Conservation (phyloP, 352 stramenopile species). For the Phytophthora syringae region DNA sequence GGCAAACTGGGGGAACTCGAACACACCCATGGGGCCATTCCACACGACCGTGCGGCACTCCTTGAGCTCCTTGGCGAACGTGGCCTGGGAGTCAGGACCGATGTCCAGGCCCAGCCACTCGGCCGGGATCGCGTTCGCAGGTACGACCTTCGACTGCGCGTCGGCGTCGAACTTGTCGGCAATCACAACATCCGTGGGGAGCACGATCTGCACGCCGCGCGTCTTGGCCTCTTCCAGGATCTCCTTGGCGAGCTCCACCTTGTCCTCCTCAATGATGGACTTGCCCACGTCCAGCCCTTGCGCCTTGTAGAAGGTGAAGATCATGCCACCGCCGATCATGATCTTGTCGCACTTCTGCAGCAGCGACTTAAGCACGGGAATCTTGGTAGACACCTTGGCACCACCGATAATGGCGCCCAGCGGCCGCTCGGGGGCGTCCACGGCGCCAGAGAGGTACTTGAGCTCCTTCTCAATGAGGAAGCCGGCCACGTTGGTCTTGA, state of each 20-base stretch:
- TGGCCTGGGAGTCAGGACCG: slow-evolving; percentile 58
- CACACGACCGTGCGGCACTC: slow-evolving; percentile 93
- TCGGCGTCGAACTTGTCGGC: slow-evolving; percentile 90
- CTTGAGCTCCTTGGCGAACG: slow-evolving; percentile 86
- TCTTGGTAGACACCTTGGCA: slow-evolving; percentile 97
- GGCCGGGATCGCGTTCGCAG: slow-evolving; percentile 90
- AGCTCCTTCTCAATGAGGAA: slow-evolving; percentile 99
- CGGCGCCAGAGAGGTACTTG: slow-evolving; percentile 93
- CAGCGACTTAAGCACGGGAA: slow-evolving; percentile 96
- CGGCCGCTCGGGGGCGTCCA: slow-evolving; percentile 91
- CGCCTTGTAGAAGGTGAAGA: slow-evolving; percentile 98
- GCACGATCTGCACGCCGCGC: slow-evolving; percentile 89
- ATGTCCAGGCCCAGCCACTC: slow-evolving; percentile 97
- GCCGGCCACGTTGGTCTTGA: slow-evolving; percentile 93
- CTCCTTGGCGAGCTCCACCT: slow-evolving; percentile 93
- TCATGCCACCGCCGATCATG: slow-evolving; percentile 96
- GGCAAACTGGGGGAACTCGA: slow-evolving; percentile 97
- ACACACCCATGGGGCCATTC: slow-evolving; percentile 98
- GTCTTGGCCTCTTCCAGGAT: slow-evolving; percentile 90
- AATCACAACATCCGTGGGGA: slow-evolving; percentile 95
- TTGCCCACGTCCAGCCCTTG: slow-evolving; percentile 95
- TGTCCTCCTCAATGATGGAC: slow-evolving; percentile 95
- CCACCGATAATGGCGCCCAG: slow-evolving; percentile 96
- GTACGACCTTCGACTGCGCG: slow-evolving; percentile 62
- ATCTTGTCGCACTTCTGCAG: slow-evolving; percentile 97